A percentile compares a stretch with the other conserved stretches of the same genome.
Evolutionary conservation across 169 alveolate species (phyloP).

Genomic region (Cryptosporidium ryanae): DNA sequence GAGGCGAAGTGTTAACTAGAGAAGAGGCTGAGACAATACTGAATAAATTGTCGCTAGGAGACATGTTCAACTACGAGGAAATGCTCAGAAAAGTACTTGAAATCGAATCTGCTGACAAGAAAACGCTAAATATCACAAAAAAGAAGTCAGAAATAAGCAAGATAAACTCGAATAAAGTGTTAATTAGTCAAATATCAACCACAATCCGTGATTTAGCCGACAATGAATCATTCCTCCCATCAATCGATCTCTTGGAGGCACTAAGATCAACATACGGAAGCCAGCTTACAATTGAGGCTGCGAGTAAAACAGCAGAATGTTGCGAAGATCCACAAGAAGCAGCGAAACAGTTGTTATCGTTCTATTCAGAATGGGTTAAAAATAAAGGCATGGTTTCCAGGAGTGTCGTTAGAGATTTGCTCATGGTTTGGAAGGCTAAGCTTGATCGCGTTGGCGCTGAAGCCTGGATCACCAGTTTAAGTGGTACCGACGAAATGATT

Average conservation of each 20-base stretch:
- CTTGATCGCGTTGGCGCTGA: constrained; percentile 68
- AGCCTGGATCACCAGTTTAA: constrained; percentile 68
- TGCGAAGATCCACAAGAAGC: constrained; percentile 62
- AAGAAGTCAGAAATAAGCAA: constrained; percentile 5
- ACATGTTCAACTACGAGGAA: constrained; percentile 34
- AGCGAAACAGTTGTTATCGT: constrained; percentile 24
- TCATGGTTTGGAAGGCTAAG: constrained; percentile 73
- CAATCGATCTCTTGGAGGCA: constrained; percentile 54
- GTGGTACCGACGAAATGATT: constrained; percentile 66
- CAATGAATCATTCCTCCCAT: constrained; percentile 48
- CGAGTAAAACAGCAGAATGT: constrained; percentile 18
- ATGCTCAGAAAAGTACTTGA: constrained; percentile 22
- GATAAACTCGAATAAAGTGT: constrained; percentile 9
- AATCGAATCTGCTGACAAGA: constrained; percentile 51
- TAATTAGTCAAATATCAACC: constrained; percentile 51
- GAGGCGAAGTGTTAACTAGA: constrained; percentile 58
- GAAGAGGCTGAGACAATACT: constrained; percentile 71
- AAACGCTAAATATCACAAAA: constrained; percentile 33
- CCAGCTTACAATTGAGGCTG: constrained; percentile 46
- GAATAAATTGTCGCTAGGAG: constrained; percentile 20
- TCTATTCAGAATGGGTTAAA: constrained; percentile 61
- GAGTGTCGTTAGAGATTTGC: constrained; percentile 42
- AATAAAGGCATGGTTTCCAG: constrained; percentile 70
- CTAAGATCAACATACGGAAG: constrained; percentile 61
- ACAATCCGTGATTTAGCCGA: constrained; percentile 61